Evolutionary conservation across 2,329 filamentous ascomycete genomes (phyloP).

Genomic region (Aspergillus sojae): DNA sequence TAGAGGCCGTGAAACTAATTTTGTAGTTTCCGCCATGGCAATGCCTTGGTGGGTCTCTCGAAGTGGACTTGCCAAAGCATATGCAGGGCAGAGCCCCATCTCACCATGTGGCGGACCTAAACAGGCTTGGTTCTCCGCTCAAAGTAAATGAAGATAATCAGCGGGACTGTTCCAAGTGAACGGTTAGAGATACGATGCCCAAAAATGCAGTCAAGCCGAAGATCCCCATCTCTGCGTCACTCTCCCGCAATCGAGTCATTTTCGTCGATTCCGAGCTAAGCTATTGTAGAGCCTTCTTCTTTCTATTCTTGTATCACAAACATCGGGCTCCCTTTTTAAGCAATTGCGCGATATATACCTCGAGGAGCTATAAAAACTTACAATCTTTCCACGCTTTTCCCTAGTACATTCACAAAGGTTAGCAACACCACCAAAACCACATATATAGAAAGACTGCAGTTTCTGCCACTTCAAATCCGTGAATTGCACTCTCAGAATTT

Average conservation of each 20-base stretch:
- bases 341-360: background rate
- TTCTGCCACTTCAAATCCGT: background rate
- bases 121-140: conserved; percentile 2
- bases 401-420: conserved; percentile 7
- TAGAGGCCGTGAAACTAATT: conserved; percentile 11
- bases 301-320: conserved; percentile 18
- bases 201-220: conserved; percentile 15
- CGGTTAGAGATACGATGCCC: conserved; percentile 8
- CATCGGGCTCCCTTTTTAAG: conserved; percentile 7
- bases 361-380: conserved; percentile 18
- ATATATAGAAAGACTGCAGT: background rate
- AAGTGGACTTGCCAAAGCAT: conserved; percentile 6
- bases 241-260: conserved; percentile 3
- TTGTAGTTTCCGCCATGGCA: conserved; percentile 3
- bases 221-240: conserved; percentile 25
- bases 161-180: conserved; percentile 8
- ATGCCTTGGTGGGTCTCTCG: conserved; percentile 5
- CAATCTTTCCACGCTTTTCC: background rate
- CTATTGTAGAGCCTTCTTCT: conserved; percentile 3
- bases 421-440: background rate
- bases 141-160: conserved; percentile 7
- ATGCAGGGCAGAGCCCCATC: conserved; percentile 16
- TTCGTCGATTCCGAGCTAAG: conserved; percentile 11
- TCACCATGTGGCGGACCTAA: conserved; percentile 15
- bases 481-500: background rate